These are phyloP conservation scores for Kuraishia borneana DNA, from an alignment of 805 yeast genomes.

Conservation along the genomic window DNA sequence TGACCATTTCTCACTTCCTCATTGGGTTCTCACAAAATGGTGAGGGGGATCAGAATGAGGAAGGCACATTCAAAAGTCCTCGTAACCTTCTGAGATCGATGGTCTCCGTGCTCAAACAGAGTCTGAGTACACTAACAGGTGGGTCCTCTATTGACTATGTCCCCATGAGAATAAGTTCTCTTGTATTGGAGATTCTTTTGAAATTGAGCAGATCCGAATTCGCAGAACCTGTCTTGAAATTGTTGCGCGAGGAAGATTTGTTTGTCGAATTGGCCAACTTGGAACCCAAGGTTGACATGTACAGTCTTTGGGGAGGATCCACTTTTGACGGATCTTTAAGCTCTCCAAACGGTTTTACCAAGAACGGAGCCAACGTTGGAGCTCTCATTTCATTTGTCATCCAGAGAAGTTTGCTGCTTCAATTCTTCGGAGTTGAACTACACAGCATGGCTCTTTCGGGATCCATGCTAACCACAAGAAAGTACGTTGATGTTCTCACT, in stretches of 20 bases:
- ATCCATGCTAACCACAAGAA: constrained; percentile 37
- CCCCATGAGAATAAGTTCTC: constrained; percentile 46
- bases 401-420: constrained; percentile 50
- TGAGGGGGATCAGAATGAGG: constrained; percentile 19
- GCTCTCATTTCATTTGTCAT: constrained; percentile 51
- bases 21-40: constrained; percentile 68
- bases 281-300: constrained; percentile 42
- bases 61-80: constrained; percentile 41
- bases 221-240: constrained; percentile 27
- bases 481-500: constrained; percentile 43
- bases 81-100: constrained; percentile 48
- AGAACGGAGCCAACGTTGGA: constrained; percentile 28
- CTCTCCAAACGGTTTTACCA: constrained; percentile 20
- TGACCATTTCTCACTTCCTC: constrained; percentile 61
- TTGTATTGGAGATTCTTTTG: constrained; percentile 49
- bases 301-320: constrained; percentile 45
- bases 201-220: constrained; percentile 22
- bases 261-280: constrained; percentile 38
- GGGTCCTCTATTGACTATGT: constrained; percentile 31
- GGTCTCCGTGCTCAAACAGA: constrained; percentile 34
- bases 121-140: constrained; percentile 30
- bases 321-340: constrained; percentile 30
- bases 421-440: constrained; percentile 63
- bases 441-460: constrained; percentile 38
- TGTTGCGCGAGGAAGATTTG: constrained; percentile 33